These are phyloP conservation scores for Plasmodium ovale DNA, from an alignment of 169 alveolate genomes.

Conservation along the genomic window DNA sequence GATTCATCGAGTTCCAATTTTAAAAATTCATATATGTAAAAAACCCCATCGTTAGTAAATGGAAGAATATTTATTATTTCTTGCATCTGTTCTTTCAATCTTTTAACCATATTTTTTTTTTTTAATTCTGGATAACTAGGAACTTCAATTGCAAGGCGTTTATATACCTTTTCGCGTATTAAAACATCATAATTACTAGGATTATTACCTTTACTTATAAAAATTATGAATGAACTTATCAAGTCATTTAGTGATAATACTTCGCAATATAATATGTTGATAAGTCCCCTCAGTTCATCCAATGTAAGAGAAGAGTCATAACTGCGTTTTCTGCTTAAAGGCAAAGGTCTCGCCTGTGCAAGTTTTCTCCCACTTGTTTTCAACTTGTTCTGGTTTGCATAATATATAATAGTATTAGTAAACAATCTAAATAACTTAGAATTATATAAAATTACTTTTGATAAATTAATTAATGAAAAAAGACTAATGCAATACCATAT, in stretches of 20 bases:
- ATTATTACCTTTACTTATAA: neutral
- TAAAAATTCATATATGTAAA: neutral
- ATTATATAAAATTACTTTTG: neutral
- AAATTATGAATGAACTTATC: neutral
- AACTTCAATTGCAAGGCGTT: neutral
- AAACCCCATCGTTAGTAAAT: conserved; percentile 1
- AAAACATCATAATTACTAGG: neutral
- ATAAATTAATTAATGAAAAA: neutral
- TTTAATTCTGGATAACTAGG: neutral
- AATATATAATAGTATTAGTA: neutral
- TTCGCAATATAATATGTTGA: neutral
- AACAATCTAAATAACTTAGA: neutral
- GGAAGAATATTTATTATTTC: neutral
- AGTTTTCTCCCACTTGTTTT: neutral
- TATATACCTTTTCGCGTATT: neutral
- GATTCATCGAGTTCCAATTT: conserved; percentile 5
- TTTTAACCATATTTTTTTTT: neutral
- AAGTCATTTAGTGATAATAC: neutral
- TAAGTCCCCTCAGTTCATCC: neutral
- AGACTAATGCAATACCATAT: neutral
- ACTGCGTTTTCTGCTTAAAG: neutral
- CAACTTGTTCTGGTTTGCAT: neutral
- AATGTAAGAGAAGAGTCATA: conserved; percentile 2
- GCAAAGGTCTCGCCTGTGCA: neutral
- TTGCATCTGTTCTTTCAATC: neutral